A percentile compares a stretch with the other conserved stretches of the same genome.
These are phyloP conservation scores for Dipodascus albidus DNA, from an alignment of 805 yeast species.

Conservation along the genomic window DNA sequence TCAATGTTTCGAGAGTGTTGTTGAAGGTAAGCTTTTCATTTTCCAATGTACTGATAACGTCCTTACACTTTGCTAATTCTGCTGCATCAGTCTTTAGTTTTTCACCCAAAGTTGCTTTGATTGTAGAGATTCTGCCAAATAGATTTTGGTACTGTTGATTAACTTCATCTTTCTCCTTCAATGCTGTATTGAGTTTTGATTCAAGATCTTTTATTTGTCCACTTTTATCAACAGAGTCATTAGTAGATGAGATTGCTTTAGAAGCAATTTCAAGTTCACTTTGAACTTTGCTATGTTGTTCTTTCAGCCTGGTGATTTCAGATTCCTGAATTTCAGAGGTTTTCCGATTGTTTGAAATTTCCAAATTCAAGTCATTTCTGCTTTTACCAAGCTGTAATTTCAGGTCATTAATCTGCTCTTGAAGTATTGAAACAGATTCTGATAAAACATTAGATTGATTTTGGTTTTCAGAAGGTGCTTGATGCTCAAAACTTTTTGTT, in stretches of 20 bases:
- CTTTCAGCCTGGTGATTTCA: background rate
- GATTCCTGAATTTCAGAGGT: background rate
- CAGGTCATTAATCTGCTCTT: conserved; percentile 6
- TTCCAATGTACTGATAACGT: conserved; percentile 22
- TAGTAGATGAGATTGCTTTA: conserved; percentile 7
- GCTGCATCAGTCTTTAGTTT: conserved; percentile 31
- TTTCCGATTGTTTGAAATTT: background rate
- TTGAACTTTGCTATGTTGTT: background rate
- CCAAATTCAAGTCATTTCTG: background rate
- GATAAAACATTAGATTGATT: background rate
- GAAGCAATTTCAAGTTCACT: background rate
- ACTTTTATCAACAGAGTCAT: conserved; percentile 5
- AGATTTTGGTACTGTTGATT: conserved; percentile 31
- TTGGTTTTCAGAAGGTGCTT: background rate
- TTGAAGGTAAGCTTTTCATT: conserved; percentile 26
- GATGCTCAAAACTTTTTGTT: background rate
- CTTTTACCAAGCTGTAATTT: conserved; percentile 1
- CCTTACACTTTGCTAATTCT: conserved; percentile 24
- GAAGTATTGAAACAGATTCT: background rate
- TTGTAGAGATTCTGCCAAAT: conserved; percentile 26
- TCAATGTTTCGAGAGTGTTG: conserved; percentile 27
- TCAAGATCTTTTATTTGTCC: conserved; percentile 49
- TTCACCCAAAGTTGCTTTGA: conserved; percentile 31
- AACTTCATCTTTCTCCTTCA: conserved; percentile 31
- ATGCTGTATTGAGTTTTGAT: conserved; percentile 43